Conservation (phyloP, 108 stramenopile genomes). For the Nannochloropsis salina region DNA sequence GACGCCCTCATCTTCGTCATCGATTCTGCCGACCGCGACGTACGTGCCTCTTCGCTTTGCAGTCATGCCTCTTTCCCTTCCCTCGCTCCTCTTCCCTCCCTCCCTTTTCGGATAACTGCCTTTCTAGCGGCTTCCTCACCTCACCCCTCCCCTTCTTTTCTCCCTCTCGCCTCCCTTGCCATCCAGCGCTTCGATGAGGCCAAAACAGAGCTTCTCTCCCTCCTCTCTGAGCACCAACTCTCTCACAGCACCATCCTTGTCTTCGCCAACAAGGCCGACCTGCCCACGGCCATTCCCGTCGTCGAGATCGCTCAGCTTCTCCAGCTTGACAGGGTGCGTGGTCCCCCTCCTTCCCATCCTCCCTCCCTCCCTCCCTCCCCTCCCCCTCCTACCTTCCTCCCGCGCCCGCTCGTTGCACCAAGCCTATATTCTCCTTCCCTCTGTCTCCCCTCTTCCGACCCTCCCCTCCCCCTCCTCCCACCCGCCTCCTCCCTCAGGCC, state of each 20-base stretch:
- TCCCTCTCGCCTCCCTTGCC: background rate
- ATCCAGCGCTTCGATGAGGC: constrained; percentile 44
- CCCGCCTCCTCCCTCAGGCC: background rate
- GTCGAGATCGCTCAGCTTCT: background rate
- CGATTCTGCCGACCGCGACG: constrained; percentile 38
- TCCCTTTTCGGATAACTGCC: too few species aligned
- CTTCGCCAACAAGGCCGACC: constrained; percentile 29
- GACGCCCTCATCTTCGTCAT: constrained; percentile 53
- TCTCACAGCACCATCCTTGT: background rate
- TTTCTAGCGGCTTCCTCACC: too few species aligned
- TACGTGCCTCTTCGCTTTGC: too few species aligned
- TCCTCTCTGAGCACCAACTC: constrained; percentile 46
- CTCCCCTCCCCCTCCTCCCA: background rate
- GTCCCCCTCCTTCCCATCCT: background rate
- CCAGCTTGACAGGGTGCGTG: background rate
- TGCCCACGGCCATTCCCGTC: background rate
- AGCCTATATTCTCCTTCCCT: too few species aligned
- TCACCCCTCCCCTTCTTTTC: background rate
- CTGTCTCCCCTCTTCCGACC: background rate
- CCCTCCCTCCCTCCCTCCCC: background rate
- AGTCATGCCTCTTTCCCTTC: background rate
- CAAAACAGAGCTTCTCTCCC: constrained; percentile 34
- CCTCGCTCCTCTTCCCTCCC: background rate
- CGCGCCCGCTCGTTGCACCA: too few species aligned
- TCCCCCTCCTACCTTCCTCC: too few species aligned